These are phyloP conservation scores for Neophaeococcomyces aloes DNA, from an alignment of 2,329 filamentous ascomycete genomes.

Conservation along the genomic window DNA sequence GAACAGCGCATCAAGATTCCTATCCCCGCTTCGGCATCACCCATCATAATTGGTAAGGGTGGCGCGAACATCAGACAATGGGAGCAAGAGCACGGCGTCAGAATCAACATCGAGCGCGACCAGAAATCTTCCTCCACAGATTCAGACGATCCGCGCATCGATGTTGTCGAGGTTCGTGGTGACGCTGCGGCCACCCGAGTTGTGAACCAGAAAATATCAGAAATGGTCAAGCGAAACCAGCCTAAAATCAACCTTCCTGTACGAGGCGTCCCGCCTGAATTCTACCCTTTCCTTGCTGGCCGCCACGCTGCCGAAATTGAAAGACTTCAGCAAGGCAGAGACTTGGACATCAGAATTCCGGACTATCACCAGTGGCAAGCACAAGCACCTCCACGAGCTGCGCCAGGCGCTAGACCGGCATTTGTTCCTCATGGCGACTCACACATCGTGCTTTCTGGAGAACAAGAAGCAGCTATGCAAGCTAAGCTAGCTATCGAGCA, in stretches of 20 bases:
- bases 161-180: slow-evolving; percentile 82
- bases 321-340: slow-evolving; percentile 60
- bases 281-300: slow-evolving; percentile 90
- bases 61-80: slow-evolving; percentile 84
- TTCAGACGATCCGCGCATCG: slow-evolving; percentile 61
- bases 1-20: slow-evolving; percentile 66
- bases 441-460: slow-evolving; percentile 76
- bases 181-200: slow-evolving; percentile 79
- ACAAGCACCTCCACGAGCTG: slow-evolving; percentile 55
- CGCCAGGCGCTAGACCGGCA: slow-evolving; percentile 41
- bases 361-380: slow-evolving; percentile 64
- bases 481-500: slow-evolving; percentile 72
- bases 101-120: slow-evolving; percentile 72
- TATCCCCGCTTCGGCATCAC: slow-evolving; percentile 71
- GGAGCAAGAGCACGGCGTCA: slow-evolving; percentile 78
- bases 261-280: slow-evolving; percentile 76
- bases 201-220: slow-evolving; percentile 71
- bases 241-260: slow-evolving; percentile 73
- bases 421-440: slow-evolving; percentile 64
- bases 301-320: slow-evolving; percentile 58
- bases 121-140: slow-evolving; percentile 54
- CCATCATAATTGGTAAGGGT: slow-evolving; percentile 86
- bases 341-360: slow-evolving; percentile 73
- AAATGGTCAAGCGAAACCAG: slow-evolving; percentile 77
- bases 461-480: slow-evolving; percentile 70